Conservation (phyloP, 345 rosid species). For the Lumnitzera littorea region DNA sequence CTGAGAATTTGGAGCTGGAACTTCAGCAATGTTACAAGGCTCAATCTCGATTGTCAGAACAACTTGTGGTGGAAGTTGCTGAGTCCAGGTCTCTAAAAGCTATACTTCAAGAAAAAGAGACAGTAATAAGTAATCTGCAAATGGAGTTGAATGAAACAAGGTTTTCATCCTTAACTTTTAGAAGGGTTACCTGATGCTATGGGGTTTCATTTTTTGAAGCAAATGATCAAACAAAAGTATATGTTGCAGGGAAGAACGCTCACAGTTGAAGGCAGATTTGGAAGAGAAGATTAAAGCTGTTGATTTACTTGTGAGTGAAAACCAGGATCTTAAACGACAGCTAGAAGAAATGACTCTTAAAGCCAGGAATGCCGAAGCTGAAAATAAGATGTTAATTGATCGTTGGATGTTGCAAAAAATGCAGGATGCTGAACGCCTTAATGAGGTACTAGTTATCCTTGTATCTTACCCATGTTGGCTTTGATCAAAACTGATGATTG, state of each 20-base stretch:
- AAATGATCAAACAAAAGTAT: slow-evolving; percentile 6
- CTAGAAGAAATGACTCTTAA: slow-evolving; percentile 53
- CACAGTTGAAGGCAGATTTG: slow-evolving; percentile 44
- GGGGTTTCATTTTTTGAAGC: not conserved
- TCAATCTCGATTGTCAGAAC: slow-evolving; percentile 82
- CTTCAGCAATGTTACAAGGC: slow-evolving; percentile 94
- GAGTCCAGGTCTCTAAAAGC: slow-evolving; percentile 71
- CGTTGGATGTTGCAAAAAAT: slow-evolving; percentile 98
- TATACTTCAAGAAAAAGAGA: slow-evolving; percentile 60
- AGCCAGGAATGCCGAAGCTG: slow-evolving; percentile 75
- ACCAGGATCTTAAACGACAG: slow-evolving; percentile 46
- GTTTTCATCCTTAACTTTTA: slow-evolving; percentile 20
- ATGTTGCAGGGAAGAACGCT: slow-evolving; percentile 54
- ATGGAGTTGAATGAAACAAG: slow-evolving; percentile 42
- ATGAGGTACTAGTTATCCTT: slow-evolving; percentile 50
- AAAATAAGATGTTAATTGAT: slow-evolving; percentile 82
- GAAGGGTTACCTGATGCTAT: slow-evolving; percentile 4
- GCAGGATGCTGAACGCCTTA: slow-evolving; percentile 95
- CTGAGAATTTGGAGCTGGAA: slow-evolving; percentile 64
- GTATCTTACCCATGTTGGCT: not conserved
- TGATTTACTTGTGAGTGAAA: slow-evolving; percentile 60
- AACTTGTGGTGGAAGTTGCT: slow-evolving; percentile 82
- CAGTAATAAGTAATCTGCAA: slow-evolving; percentile 37
- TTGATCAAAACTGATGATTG: not conserved
- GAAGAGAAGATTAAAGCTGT: slow-evolving; percentile 57